These are phyloP conservation scores for Claviceps fusiformis DNA, from an alignment of 2,329 filamentous ascomycete species.

Conservation along the genomic window DNA sequence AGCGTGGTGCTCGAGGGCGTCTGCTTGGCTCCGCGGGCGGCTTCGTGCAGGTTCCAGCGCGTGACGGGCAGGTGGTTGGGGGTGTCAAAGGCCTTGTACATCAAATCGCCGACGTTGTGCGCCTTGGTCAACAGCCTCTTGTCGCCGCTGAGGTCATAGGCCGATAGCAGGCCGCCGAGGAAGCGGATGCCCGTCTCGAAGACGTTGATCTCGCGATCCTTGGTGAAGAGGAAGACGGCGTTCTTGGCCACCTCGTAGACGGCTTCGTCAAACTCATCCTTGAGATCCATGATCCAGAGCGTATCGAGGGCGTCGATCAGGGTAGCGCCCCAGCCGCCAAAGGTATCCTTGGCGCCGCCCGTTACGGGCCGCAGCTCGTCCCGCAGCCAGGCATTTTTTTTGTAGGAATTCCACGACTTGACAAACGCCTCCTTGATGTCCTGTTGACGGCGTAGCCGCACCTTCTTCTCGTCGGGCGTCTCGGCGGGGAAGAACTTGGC, in stretches of 20 bases:
- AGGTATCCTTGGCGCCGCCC: conserved; percentile 31
- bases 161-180: conserved; percentile 36
- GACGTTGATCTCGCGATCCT: conserved; percentile 26
- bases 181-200: conserved; percentile 45
- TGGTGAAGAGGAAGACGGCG: conserved; percentile 36
- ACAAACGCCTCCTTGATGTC: conserved; percentile 29
- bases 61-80: conserved; percentile 33
- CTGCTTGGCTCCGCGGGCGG: conserved; percentile 13
- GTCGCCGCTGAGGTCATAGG: conserved; percentile 35
- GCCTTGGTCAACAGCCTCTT: conserved; percentile 31
- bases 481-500: conserved; percentile 7
- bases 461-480: conserved; percentile 7
- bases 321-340: conserved; percentile 44
- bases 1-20: conserved; percentile 18
- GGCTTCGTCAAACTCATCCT: conserved; percentile 41
- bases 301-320: conserved; percentile 48
- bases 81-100: conserved; percentile 39
- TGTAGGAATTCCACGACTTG: conserved; percentile 37
- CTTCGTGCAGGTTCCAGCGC: conserved; percentile 15
- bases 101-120: conserved; percentile 36
- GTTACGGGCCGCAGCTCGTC: conserved; percentile 38
- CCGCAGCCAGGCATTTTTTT: conserved; percentile 34
- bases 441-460: conserved; percentile 22
- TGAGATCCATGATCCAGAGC: conserved; percentile 47
- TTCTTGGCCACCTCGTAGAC: conserved; percentile 30